Percentiles rank a stretch among this genome's conserved stretches.
Conservation (phyloP, 1,284 basidiomycete species). For the Rhodotorula sp. region DNA sequence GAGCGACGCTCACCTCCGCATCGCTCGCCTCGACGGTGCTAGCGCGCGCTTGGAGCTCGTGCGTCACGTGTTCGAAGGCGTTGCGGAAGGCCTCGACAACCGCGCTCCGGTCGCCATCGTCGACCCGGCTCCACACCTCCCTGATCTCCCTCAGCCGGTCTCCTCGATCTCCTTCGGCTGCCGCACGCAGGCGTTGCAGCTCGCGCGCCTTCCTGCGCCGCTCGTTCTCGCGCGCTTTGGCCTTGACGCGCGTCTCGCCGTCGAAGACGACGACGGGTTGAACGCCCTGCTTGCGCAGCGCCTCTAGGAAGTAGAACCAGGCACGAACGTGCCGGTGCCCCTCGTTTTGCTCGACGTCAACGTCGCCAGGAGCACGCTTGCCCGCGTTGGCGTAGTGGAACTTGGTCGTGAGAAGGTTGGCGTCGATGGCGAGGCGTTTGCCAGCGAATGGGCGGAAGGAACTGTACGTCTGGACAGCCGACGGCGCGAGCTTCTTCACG, state of each 20-base stretch:
- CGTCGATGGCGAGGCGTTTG: constrained; percentile 36
- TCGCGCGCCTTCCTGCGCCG: constrained; percentile 12
- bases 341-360: not conserved
- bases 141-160: constrained; percentile 15
- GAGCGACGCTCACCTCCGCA: too few species aligned
- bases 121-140: constrained; percentile 1
- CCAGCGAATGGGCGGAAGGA: constrained; percentile 19
- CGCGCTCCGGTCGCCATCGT: not conserved
- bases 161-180: constrained; percentile 17
- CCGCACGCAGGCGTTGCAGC: constrained; percentile 13
- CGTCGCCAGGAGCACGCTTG: not conserved
- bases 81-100: constrained; percentile 2
- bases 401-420: constrained; percentile 33
- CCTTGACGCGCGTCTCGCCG: constrained; percentile 25
- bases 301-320: constrained; percentile 35
- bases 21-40: too few species aligned
- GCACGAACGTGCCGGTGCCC: constrained; percentile 17
- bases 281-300: constrained; percentile 20
- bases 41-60: not conserved
- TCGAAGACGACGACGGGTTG: constrained; percentile 39
- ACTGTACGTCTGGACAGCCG: constrained; percentile 4
- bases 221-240: constrained; percentile 25
- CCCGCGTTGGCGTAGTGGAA: constrained; percentile 23
- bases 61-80: not conserved
- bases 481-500: constrained; percentile 19